Base-by-base conservation (phyloP, 169 alveolate genomes). In the Eimeria necatrix region DNA sequence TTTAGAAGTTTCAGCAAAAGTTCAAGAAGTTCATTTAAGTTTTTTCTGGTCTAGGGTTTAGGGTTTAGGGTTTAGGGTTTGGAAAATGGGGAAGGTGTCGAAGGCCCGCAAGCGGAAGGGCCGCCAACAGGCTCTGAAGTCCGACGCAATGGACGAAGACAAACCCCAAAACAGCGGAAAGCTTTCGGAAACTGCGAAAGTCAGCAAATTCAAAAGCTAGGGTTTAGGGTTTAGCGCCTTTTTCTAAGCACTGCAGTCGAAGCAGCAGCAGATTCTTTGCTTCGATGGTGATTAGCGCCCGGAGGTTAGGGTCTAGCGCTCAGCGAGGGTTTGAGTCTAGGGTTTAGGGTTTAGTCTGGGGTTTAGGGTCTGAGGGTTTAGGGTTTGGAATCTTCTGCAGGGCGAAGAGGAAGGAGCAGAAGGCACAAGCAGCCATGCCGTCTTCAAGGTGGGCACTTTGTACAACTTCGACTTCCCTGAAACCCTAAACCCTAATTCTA, bases 91-190 rank as follows among this genome's bases (percentile, higher is more conserved):
- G 80, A 84, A 84, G 92, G 92, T 78, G 16, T 84, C 92, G 64
- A 84, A 84, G 78, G 92, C 92, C 59, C 92, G 92, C 53, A 84
- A 84, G 80, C 92, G 92, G 60, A 84, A 60, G 92, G 92, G 80
- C 59, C 92, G 92, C 20, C 92, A 59, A n/a, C 78, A 41, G 48
- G 59, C 24, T 20, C 59, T 56, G 49, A 84, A 84, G 92, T 74
- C 92, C 6, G 56, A 32, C 49, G 91, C 91, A 5, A 84, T 84
- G 92, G 92, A 84, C 18, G 92, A 84, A 26, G 92, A 84, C 51
- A 60, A 53, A 84, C 92, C 92, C 41, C 92, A 60, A 60, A 41
- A 46, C 46, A 73, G 24, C 32, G 46, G 46, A 12, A 60, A 60
- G 61, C 48, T 6, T 7, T 14, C 52, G 22, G 24, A 32, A 53